phyloP scores from a whole-genome alignment of 306 rosid genomes.

The Acmispon strigosus region DNA sequence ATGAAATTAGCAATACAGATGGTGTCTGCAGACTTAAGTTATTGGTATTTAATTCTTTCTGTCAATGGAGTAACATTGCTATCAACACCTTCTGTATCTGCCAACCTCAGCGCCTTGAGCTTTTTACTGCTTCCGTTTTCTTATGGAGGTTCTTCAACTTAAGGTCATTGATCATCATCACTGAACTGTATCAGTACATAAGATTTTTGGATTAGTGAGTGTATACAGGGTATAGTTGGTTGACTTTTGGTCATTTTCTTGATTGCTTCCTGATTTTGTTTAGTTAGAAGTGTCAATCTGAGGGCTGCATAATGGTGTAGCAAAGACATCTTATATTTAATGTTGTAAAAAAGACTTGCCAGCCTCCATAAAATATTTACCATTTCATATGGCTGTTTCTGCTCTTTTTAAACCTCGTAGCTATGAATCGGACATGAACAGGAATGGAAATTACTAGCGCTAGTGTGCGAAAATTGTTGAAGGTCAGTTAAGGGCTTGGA shows the following conservation, averaged over 20 bases:
- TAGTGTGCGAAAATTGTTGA: neutral
- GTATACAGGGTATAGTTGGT: constrained; percentile 62
- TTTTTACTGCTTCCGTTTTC: constrained; percentile 29
- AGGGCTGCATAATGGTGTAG: constrained; percentile 33
- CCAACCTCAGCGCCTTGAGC: constrained; percentile 31
- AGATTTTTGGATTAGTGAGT: constrained; percentile 59
- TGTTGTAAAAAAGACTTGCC: constrained; percentile 13
- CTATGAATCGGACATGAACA: no score
- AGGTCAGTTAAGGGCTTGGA: no score
- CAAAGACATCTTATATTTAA: constrained; percentile 24
- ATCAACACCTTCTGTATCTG: constrained; percentile 35
- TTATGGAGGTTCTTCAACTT: constrained; percentile 35
- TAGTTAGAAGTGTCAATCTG: constrained; percentile 20
- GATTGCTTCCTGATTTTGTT: constrained; percentile 31
- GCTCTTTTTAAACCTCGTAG: neutral
- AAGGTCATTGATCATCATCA: constrained; percentile 34
- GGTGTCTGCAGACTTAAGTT: constrained; percentile 42
- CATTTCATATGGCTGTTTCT: neutral
- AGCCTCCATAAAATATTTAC: constrained; percentile 10
- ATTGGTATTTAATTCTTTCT: constrained; percentile 54
- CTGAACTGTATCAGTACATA: constrained; percentile 55
- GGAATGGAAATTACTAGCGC: neutral
- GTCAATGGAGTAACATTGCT: constrained; percentile 40
- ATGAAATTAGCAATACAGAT: constrained; percentile 36
- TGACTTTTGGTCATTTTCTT: constrained; percentile 31